A percentile compares a stretch with the other conserved stretches of the same genome.
These are phyloP conservation scores for Pleurotus ostreatus DNA, from an alignment of 768 basidiomycete genomes.

Conservation along the genomic window DNA sequence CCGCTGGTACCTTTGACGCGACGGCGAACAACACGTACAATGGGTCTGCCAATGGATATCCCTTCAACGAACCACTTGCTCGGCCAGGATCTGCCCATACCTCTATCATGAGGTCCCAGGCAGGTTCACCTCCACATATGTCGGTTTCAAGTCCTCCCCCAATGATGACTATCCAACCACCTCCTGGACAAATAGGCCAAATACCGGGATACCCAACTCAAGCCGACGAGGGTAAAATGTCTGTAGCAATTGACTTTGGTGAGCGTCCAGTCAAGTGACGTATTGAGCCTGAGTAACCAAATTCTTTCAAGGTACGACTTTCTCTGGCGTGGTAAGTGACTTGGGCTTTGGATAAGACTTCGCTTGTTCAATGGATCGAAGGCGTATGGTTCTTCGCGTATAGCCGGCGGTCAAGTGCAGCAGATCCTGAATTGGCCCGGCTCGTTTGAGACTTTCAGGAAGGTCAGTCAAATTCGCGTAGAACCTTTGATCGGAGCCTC, in stretches of 20 bases:
- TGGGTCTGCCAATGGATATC: slow-evolving; percentile 21
- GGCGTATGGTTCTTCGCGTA: slow-evolving; percentile 86
- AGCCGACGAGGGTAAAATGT: slow-evolving; percentile 72
- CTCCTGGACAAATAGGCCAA: slow-evolving; percentile 11
- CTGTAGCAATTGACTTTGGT: slow-evolving; percentile 84
- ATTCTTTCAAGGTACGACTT: slow-evolving; percentile 63
- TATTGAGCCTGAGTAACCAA: too few relatives aligned
- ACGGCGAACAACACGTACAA: slow-evolving; percentile 19
- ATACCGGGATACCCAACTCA: slow-evolving; percentile 16
- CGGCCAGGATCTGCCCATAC: slow-evolving; percentile 27
- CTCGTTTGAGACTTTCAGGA: slow-evolving; percentile 81
- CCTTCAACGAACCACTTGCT: slow-evolving; percentile 23
- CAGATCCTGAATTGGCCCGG: slow-evolving; percentile 88
- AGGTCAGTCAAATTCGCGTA: slow-evolving; percentile 34
- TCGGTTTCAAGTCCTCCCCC: slow-evolving; percentile 17
- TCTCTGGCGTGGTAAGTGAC: slow-evolving; percentile 75
- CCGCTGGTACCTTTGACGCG: slow-evolving; percentile 11
- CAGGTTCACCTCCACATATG: slow-evolving; percentile 19
- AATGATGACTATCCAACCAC: slow-evolving; percentile 18
- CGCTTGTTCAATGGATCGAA: slow-evolving; percentile 22
- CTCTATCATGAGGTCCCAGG: slow-evolving; percentile 12
- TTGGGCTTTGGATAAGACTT: not conserved
- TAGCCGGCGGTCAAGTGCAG: slow-evolving; percentile 73
- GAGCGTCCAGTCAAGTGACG: slow-evolving; percentile 16
- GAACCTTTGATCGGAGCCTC: not conserved